Conservation (phyloP, 2,329 filamentous ascomycete genomes). For the Aspergillus nomiae region DNA sequence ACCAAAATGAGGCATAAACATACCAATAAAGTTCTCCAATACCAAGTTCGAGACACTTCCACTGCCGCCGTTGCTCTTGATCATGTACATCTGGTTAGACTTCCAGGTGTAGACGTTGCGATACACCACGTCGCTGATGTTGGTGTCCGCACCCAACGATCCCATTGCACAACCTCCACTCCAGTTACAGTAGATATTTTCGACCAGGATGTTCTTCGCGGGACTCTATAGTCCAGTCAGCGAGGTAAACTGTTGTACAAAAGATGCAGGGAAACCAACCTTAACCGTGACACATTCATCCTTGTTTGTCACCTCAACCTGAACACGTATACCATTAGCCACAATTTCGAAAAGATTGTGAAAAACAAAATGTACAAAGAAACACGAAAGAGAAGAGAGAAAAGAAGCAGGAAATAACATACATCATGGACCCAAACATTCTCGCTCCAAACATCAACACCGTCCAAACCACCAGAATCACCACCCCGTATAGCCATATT, state of each 20-base stretch:
- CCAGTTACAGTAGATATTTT: conserved; percentile 65
- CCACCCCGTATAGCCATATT: conserved; percentile 59
- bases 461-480: conserved; percentile 57
- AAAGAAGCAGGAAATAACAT: conserved; percentile 3
- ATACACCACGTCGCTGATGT: conserved; percentile 57
- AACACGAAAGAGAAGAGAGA: neutral
- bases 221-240: conserved; percentile 39
- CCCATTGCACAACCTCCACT: conserved; percentile 63
- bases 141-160: conserved; percentile 52
- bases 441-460: conserved; percentile 56
- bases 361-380: neutral
- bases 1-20: neutral
- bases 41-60: conserved; percentile 54
- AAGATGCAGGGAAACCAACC: conserved; percentile 20
- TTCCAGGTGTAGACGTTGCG: conserved; percentile 60
- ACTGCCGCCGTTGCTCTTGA: conserved; percentile 62
- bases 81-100: conserved; percentile 66
- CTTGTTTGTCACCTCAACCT: conserved; percentile 62
- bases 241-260: neutral
- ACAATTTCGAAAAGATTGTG: neutral
- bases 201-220: conserved; percentile 56
- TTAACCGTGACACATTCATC: conserved; percentile 64
- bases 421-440: conserved; percentile 62
- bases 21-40: conserved; percentile 58
- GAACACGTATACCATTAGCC: neutral